Evolutionary conservation across 1,284 basidiomycete species (phyloP).

Genomic region (Stygiomarasmius scandens): DNA sequence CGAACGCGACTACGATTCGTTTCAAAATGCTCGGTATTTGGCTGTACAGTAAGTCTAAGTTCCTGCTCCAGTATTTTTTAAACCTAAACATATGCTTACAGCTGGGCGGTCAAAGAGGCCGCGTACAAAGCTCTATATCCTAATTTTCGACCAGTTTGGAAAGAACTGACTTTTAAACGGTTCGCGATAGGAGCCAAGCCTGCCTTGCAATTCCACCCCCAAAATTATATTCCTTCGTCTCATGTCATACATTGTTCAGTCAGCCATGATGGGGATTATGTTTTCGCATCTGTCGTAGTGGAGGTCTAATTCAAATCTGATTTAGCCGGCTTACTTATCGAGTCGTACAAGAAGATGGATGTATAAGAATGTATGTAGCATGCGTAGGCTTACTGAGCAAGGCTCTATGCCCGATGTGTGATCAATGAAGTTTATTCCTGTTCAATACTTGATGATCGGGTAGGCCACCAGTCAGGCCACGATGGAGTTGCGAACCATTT

Average conservation of each 20-base stretch:
- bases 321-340: too few relatives aligned
- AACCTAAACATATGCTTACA: conserved; percentile 30
- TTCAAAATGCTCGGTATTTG: conserved; percentile 45
- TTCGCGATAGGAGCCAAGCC: conserved; percentile 48
- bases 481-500: conserved; percentile 53
- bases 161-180: conserved; percentile 62
- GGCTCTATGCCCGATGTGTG: too few relatives aligned
- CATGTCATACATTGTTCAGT: conserved; percentile 65
- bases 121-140: conserved; percentile 88
- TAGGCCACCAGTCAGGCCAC: conserved; percentile 77
- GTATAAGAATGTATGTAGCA: too few relatives aligned
- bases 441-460: conserved; percentile 38
- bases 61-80: not conserved
- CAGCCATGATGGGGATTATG: conserved; percentile 86
- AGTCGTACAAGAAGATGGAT: too few relatives aligned
- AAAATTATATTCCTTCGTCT: conserved; percentile 19
- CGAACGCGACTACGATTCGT: not conserved
- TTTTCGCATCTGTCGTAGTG: conserved; percentile 74
- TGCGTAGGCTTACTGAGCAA: too few relatives aligned
- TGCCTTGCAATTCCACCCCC: conserved; percentile 45
- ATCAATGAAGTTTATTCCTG: not conserved
- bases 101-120: conserved; percentile 89
- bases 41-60: conserved; percentile 60
- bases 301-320: conserved; percentile 48
- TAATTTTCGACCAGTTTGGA: conserved; percentile 67